Evolutionary conservation across 2,329 filamentous ascomycete genomes (phyloP).

Genomic region (Pseudogymnoascus sp.): DNA sequence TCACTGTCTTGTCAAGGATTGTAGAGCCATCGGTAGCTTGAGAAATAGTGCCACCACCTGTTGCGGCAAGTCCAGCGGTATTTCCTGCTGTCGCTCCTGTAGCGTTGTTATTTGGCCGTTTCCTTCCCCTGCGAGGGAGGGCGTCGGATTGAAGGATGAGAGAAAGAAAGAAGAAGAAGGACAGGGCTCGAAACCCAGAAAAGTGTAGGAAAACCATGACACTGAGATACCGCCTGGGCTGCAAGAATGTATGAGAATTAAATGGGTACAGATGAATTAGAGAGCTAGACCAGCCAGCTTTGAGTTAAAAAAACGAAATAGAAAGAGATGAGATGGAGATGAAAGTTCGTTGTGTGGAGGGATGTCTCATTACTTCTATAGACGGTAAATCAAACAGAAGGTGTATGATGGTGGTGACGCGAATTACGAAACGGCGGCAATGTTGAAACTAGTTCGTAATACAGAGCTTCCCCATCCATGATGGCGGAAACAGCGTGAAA

Average conservation of each 20-base stretch:
- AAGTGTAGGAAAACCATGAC: slow-evolving; percentile 5
- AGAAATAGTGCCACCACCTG: slow-evolving; percentile 26
- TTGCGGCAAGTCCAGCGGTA: not conserved
- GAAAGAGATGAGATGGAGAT: not conserved
- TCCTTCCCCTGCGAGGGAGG: not conserved
- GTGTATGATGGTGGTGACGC: not conserved
- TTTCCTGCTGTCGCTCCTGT: not conserved
- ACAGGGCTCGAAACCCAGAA: not conserved
- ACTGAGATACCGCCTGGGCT: not conserved
- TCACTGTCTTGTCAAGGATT: slow-evolving; percentile 48
- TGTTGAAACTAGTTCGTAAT: not conserved
- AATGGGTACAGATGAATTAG: not conserved
- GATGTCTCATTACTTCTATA: not conserved
- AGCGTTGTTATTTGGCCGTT: not conserved
- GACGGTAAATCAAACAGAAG: not conserved
- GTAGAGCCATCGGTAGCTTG: slow-evolving; percentile 46
- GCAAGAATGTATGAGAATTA: not conserved
- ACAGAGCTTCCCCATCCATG: not conserved
- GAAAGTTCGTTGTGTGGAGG: not conserved
- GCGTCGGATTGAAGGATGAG: not conserved
- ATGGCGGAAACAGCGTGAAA: slow-evolving; percentile 1
- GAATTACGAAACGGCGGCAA: not conserved
- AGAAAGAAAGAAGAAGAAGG: slow-evolving; percentile 3
- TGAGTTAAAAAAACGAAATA: not conserved
- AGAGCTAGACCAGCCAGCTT: slow-evolving; percentile 1